phyloP scores from a whole-genome alignment of 179 eudicot species.

The Patellifolia procumbens region DNA sequence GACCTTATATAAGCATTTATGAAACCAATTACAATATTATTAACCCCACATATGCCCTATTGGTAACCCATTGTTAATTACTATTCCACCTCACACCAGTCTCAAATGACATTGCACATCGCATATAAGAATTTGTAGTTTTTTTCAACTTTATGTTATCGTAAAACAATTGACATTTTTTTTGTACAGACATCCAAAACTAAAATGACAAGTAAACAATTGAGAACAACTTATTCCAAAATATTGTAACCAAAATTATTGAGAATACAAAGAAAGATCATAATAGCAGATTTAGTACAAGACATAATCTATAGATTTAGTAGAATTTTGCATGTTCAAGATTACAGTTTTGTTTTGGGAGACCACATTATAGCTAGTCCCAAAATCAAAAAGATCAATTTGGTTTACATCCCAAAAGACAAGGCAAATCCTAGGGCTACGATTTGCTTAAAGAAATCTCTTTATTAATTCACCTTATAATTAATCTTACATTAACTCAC shows the following conservation, averaged over 20 bases:
- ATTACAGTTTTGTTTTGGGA: not conserved
- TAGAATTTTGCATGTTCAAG: conserved; percentile 12
- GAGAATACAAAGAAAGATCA: conserved; percentile 9
- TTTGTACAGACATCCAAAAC: too few species aligned
- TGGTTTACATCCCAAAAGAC: conserved; percentile 22
- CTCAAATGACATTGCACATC: too few species aligned
- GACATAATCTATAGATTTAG: conserved; percentile 9
- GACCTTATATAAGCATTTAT: too few species aligned
- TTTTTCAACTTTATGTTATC: too few species aligned
- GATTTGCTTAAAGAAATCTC: conserved; percentile 13
- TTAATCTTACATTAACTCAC: conserved; percentile 18
- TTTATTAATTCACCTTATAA: not conserved
- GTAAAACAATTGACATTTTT: too few species aligned
- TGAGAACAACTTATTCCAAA: not conserved
- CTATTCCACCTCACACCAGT: too few species aligned
- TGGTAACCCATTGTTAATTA: too few species aligned
- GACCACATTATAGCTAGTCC: conserved; percentile 17
- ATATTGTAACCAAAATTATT: not conserved
- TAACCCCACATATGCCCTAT: too few species aligned
- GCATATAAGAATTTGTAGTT: too few species aligned
- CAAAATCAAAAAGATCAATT: conserved; percentile 17
- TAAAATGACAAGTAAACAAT: too few species aligned
- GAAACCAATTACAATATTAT: too few species aligned
- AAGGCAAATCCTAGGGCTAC: conserved; percentile 27
- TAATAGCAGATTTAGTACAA: not conserved